phyloP scores from a whole-genome alignment of 2,329 filamentous ascomycete genomes.

The Calcarisporium arbuscula region DNA sequence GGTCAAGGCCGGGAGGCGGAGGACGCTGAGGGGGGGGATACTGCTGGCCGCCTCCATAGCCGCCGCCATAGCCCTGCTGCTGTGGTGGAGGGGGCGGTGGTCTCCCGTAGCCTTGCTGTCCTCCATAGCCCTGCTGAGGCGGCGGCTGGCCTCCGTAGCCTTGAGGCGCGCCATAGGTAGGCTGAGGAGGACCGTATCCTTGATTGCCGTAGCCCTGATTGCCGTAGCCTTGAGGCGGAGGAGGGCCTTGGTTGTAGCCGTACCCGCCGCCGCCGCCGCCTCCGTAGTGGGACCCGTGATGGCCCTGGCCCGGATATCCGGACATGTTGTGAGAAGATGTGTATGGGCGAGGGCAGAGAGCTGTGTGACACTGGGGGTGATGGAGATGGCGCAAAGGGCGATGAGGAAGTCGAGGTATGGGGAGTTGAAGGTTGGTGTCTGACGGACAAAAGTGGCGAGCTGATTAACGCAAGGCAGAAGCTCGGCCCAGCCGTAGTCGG shows the following conservation, averaged over 20 bases:
- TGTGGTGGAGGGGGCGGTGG: constrained; percentile 14
- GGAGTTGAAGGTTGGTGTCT: no score
- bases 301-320: constrained; percentile 35
- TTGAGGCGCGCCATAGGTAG: constrained; percentile 15
- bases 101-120: constrained; percentile 13
- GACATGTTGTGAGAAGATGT: no score
- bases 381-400: constrained; percentile 1
- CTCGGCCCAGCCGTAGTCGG: no score
- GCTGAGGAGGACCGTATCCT: constrained; percentile 14
- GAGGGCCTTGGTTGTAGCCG: constrained; percentile 23
- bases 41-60: constrained; percentile 13
- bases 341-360: no score
- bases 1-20: constrained; percentile 36
- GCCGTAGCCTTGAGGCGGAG: constrained; percentile 21
- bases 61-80: constrained; percentile 13
- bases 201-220: constrained; percentile 17
- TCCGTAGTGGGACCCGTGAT: constrained; percentile 28
- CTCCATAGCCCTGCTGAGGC: constrained; percentile 11
- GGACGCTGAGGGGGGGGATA: constrained; percentile 22
- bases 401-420: not conserved
- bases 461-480: no score
- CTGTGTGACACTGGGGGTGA: constrained; percentile 7
- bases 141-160: constrained; percentile 17
- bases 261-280: constrained; percentile 23
- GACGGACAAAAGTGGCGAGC: no score